Base-by-base conservation (phyloP, 1,284 basidiomycete species). In the Cryptococcus wingfieldii region DNA sequence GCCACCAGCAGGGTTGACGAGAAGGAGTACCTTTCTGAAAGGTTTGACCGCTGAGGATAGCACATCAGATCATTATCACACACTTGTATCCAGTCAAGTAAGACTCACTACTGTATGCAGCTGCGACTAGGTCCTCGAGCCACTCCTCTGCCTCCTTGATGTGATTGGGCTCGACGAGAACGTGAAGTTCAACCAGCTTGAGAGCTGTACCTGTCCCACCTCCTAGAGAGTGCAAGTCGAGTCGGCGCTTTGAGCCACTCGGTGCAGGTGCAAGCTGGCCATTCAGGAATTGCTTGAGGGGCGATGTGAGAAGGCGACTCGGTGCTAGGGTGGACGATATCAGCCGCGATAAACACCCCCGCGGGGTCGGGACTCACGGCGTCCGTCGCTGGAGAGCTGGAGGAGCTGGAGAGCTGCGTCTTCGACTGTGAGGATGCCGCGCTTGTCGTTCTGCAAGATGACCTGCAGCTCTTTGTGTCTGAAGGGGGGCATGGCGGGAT, bases 1-100 rank as follows among this genome's bases (percentile, higher is more conserved):
- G 2, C 94, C 94, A 56, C 93, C 88, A 51, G 83, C 78, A 2
- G 94, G 94, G 71, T 98, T 98, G 60, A 97, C 81, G n/a, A 97
- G 75, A 1, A 97, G 80, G 58, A 85, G 82, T 23, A 92, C 75
- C 23, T 75, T 70, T 54, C 82, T 78, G 53, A 74, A 70, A 9
- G 80, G 83, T 56, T 81, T 79, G 19, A 83, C 70, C 25, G 80
- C 87, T 83, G 43, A 1, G 9, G n/a, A 37, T 18, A 10, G 31
- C 31, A 10, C 34, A 41, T n/a, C 34, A 9, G n/a, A 12, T 27
- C 19, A 18, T 19, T 42, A 27, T 13, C 28, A 25, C n/a, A 12
- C 28, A 18, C 6, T 18, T 43, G 46, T 38, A 31, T 4, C 43
- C n/a, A 31, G 45, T 42, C 14, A 14, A 18, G 2, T 31, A 34